phyloP scores from a whole-genome alignment of 805 yeast genomes.

The Sporopachydermia quercuum region DNA sequence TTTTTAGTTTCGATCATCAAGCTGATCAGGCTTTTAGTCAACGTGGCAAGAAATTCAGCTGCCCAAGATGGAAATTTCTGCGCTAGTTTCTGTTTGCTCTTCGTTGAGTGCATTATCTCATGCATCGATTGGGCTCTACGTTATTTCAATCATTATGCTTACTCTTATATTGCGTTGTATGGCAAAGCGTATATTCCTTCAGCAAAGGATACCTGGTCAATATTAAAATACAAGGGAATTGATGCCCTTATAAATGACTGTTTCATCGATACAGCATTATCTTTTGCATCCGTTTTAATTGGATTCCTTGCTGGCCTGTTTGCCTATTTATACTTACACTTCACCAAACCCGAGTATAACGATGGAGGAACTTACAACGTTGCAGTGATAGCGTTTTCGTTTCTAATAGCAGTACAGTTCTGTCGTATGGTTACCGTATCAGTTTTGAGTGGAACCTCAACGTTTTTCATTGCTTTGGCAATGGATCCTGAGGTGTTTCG shows the following conservation, averaged over 20 bases:
- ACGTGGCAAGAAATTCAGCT: slow-evolving; percentile 35
- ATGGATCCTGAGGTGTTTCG: slow-evolving; percentile 75
- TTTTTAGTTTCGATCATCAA: slow-evolving; percentile 59
- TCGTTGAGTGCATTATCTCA: slow-evolving; percentile 45
- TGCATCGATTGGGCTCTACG: slow-evolving; percentile 65
- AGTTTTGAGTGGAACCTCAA: slow-evolving; percentile 67
- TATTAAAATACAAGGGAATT: slow-evolving; percentile 65
- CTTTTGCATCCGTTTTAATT: slow-evolving; percentile 60
- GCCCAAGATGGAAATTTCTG: slow-evolving; percentile 35
- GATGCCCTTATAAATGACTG: slow-evolving; percentile 79
- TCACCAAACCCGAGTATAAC: slow-evolving; percentile 57
- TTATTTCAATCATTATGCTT: slow-evolving; percentile 85
- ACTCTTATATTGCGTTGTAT: slow-evolving; percentile 73
- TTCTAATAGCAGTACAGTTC: slow-evolving; percentile 63
- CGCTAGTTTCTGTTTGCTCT: slow-evolving; percentile 35
- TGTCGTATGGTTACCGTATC: slow-evolving; percentile 59
- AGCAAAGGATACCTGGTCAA: slow-evolving; percentile 70
- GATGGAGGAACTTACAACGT: slow-evolving; percentile 45
- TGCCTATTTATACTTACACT: slow-evolving; percentile 48
- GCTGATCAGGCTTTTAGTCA: slow-evolving; percentile 40
- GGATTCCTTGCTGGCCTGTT: slow-evolving; percentile 52
- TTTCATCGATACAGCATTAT: slow-evolving; percentile 61
- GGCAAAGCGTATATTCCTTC: slow-evolving; percentile 65
- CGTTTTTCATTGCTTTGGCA: slow-evolving; percentile 73
- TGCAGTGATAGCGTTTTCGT: slow-evolving; percentile 59